Conservation (phyloP, 164 flowering plant species). For the Hamamelis virginiana region DNA sequence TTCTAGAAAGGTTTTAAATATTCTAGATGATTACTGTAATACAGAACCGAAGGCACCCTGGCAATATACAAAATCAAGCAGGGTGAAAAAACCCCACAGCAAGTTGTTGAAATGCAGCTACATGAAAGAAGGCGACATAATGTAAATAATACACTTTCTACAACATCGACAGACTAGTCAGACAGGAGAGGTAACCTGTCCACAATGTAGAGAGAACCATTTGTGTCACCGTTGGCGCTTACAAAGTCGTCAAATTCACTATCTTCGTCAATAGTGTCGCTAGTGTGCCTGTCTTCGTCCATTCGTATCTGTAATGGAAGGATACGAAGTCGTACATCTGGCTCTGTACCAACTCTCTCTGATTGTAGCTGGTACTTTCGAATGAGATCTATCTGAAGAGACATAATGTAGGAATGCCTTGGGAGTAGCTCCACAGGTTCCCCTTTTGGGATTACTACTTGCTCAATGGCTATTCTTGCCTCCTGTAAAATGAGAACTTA, state of each 20-base stretch:
- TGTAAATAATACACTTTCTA: not conserved
- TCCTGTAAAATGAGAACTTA: slow-evolving; percentile 44
- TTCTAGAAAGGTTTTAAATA: no score
- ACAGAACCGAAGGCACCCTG: no score
- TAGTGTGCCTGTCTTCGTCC: slow-evolving; percentile 12
- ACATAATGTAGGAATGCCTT: slow-evolving; percentile 55
- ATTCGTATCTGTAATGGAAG: slow-evolving; percentile 42
- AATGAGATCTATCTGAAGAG: slow-evolving; percentile 68
- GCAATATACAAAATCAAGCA: no score
- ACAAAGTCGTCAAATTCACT: slow-evolving; percentile 22
- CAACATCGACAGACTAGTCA: slow-evolving; percentile 31
- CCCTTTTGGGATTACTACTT: slow-evolving; percentile 73
- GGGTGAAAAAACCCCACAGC: no score
- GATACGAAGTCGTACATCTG: slow-evolving; percentile 47
- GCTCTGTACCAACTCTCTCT: slow-evolving; percentile 50
- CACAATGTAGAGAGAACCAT: slow-evolving; percentile 43
- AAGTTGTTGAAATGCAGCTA: no score
- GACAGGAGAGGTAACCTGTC: slow-evolving; percentile 79
- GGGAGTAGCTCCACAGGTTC: slow-evolving; percentile 84
- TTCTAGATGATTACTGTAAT: no score
- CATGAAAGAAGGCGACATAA: no score
- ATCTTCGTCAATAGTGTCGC: slow-evolving; percentile 22
- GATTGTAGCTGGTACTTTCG: slow-evolving; percentile 56
- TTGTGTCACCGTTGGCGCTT: slow-evolving; percentile 24
- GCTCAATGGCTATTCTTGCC: slow-evolving; percentile 81